These are phyloP conservation scores for Termitomyces sp. DNA, from an alignment of 768 basidiomycete species.

Conservation along the genomic window DNA sequence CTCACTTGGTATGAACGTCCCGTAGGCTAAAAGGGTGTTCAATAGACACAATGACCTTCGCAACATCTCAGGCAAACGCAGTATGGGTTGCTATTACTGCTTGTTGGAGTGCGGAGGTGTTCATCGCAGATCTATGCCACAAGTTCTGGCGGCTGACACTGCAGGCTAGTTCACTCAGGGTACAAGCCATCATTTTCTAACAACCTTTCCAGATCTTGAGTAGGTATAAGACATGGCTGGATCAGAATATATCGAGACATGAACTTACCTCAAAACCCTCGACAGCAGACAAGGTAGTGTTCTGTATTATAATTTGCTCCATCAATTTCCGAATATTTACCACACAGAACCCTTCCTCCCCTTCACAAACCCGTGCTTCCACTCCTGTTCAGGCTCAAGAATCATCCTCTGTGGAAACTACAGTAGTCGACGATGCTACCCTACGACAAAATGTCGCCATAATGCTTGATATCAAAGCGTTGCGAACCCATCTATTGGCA, in stretches of 20 bases:
- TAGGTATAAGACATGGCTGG: slow-evolving; percentile 78
- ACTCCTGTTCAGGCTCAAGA: slow-evolving; percentile 50
- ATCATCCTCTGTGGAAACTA: slow-evolving; percentile 44
- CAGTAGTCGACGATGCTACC: slow-evolving; percentile 55
- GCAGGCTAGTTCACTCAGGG: slow-evolving; percentile 49
- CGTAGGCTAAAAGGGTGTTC: background rate
- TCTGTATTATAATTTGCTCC: background rate
- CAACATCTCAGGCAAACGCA: slow-evolving; percentile 59
- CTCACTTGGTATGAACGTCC: background rate
- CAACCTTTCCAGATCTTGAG: slow-evolving; percentile 56
- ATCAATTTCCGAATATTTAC: background rate
- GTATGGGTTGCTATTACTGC: slow-evolving; percentile 67
- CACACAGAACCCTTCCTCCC: slow-evolving; percentile 9
- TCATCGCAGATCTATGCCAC: slow-evolving; percentile 73
- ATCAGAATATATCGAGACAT: slow-evolving; percentile 38
- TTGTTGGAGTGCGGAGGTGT: slow-evolving; percentile 87
- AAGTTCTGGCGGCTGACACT: slow-evolving; percentile 90
- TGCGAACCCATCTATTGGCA: slow-evolving; percentile 45
- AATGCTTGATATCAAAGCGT: slow-evolving; percentile 58
- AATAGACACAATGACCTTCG: slow-evolving; percentile 33
- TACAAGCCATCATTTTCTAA: background rate
- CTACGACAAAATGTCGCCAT: slow-evolving; percentile 62
- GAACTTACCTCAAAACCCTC: slow-evolving; percentile 31
- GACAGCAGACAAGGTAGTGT: slow-evolving; percentile 25
- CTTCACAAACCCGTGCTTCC: slow-evolving; percentile 36